phyloP scores from a whole-genome alignment of 2,329 filamentous ascomycete species.

The Neobulgaria alba region DNA sequence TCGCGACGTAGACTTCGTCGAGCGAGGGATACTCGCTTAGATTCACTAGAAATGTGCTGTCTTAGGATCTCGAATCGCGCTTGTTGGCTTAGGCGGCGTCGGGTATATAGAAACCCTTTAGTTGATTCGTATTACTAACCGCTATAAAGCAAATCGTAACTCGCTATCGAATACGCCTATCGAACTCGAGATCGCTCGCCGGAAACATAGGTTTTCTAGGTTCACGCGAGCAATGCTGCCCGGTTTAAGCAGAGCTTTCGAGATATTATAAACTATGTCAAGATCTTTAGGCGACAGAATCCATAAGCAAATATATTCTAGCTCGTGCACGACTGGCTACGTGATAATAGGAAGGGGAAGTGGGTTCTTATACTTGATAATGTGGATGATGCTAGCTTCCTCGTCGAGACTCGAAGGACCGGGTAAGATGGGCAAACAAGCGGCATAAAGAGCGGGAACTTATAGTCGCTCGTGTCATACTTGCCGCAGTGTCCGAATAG shows the following conservation, averaged over 20 bases:
- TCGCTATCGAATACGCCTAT: conserved; percentile 33
- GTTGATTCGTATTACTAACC: neutral
- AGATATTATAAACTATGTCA: conserved; percentile 28
- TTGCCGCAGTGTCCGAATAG: conserved; percentile 17
- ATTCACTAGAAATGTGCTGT: conserved; percentile 23
- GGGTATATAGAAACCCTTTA: conserved; percentile 1
- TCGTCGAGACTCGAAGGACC: conserved; percentile 11
- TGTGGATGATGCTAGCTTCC: conserved; percentile 28
- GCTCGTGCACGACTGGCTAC: conserved; percentile 27
- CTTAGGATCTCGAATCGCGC: conserved; percentile 8
- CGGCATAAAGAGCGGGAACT: conserved; percentile 5
- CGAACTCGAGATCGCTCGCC: conserved; percentile 20
- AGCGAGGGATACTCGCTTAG: conserved; percentile 9
- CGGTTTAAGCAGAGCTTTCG: conserved; percentile 30
- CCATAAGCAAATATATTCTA: conserved; percentile 28
- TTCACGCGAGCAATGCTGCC: conserved; percentile 29
- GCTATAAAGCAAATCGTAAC: conserved; percentile 28
- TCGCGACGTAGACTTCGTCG: neutral
- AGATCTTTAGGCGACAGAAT: conserved; percentile 27
- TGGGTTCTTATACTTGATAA: conserved; percentile 34
- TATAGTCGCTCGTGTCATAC: conserved; percentile 13
- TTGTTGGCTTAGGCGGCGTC: conserved; percentile 1
- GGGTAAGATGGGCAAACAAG: conserved; percentile 9
- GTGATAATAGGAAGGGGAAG: conserved; percentile 14
- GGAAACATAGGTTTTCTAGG: conserved; percentile 32